Evolutionary conservation across 768 basidiomycete genomes (phyloP), one percentile per base, ranked within the genome.

Genomic region (Wakefieldia striispora): DNA sequence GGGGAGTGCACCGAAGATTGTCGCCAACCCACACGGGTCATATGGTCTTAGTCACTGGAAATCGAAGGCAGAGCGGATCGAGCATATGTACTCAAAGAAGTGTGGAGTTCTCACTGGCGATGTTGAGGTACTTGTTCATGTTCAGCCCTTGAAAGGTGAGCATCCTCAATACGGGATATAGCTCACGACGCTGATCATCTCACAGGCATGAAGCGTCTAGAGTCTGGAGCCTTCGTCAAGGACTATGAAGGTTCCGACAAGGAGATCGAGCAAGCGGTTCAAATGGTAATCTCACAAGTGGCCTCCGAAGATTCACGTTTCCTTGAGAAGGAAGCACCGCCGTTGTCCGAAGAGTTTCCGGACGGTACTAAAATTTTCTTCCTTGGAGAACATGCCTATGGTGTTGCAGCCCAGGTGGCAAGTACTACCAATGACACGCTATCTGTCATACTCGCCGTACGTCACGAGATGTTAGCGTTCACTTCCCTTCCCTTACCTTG

Each of bases 311-410:
- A 99, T 64, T 88, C 92, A 23, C 85, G 89, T 24, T 91, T 79
- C 66, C 49, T 90, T 38, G 97, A 97, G 69, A 80, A 82, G 59
- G 83, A 81, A 9, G 81, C 97, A 0, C 88, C 91, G 1, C 84
- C 91, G 0, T 70, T 98, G 26, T 76, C 83, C 0, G 85, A 92
- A 45, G 97, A 98, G 64, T 97, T 91, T 71, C 94, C 95, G 0
- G 83, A 82, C 0, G 91, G 88, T 1, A 88, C 83, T 66, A 91
- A 87, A 63, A 89, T 98, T 24, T 97, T 99, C 72, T 98, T 97
- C 82, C 77, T 98, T 7, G 95, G 95, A 14, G 87, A 91, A 61
- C 86, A 92, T 64, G 92, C 90, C 0, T 99, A 95, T 62, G 97
- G 97, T n/a, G 86, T 91, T 3, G 92, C 95, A 13, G 94, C 95